These are phyloP conservation scores for Groenewaldozyma tartarivorans DNA, from an alignment of 805 yeast genomes.

Conservation along the genomic window DNA sequence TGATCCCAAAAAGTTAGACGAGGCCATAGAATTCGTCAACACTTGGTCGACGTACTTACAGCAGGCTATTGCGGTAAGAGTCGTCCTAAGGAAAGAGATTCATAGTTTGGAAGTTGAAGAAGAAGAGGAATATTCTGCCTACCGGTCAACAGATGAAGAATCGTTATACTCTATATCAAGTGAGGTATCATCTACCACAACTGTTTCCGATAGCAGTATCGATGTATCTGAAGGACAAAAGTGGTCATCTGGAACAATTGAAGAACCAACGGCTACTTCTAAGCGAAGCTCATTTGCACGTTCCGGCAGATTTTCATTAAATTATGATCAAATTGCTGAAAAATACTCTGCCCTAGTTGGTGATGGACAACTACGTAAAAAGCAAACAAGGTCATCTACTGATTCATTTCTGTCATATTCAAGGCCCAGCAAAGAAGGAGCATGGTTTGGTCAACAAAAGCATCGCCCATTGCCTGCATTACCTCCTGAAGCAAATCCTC, in stretches of 20 bases:
- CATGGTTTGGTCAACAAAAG: not conserved
- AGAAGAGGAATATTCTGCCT: conserved; percentile 12
- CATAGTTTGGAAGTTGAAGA: conserved; percentile 16
- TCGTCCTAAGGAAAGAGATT: conserved; percentile 19
- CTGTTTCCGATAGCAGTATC: not conserved
- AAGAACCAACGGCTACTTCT: too few species aligned
- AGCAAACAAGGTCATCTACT: not conserved
- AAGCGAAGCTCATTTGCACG: not conserved
- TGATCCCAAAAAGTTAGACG: conserved; percentile 16
- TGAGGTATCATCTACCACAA: conserved; percentile 2
- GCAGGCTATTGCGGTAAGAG: conserved; percentile 25
- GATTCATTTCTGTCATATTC: not conserved
- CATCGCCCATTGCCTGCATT: conserved; percentile 5
- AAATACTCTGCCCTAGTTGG: not conserved
- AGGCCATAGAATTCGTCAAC: conserved; percentile 23
- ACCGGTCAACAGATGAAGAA: conserved; percentile 5
- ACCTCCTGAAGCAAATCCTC: not conserved
- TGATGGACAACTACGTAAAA: too few species aligned
- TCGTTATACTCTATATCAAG: conserved; percentile 2
- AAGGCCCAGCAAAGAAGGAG: not conserved
- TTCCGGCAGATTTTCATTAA: not conserved
- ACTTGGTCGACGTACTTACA: conserved; percentile 26
- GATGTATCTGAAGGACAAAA: too few species aligned
- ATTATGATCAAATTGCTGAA: not conserved
- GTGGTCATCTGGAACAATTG: too few species aligned